These are phyloP conservation scores for Actinomortierella wolfii DNA, from an alignment of 371 early-diverging fungal genomes.

Conservation along the genomic window DNA sequence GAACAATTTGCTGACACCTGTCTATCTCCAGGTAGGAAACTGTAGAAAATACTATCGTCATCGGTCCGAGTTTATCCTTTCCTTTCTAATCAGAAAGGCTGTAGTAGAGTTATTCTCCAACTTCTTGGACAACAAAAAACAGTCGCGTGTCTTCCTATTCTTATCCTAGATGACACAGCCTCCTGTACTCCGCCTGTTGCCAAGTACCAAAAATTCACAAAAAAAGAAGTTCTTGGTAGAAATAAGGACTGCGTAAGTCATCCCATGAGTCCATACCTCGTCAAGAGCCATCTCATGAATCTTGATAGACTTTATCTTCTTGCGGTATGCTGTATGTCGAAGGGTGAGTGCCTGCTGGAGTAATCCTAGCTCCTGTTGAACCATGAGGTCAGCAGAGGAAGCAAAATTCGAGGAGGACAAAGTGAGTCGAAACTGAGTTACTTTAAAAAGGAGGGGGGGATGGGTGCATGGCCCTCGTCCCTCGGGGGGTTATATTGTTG, in stretches of 20 bases:
- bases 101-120: too few species aligned
- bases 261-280: slow-evolving; percentile 14
- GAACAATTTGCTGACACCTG: too few species aligned
- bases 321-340: slow-evolving; percentile 34
- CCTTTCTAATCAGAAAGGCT: too few species aligned
- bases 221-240: neutral
- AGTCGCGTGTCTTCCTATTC: too few species aligned
- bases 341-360: slow-evolving; percentile 30
- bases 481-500: neutral
- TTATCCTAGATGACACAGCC: too few species aligned
- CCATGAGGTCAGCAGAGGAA: neutral
- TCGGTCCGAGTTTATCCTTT: too few species aligned
- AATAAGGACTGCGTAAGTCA: slow-evolving; percentile 1
- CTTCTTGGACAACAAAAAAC: too few species aligned
- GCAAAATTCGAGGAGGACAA: neutral
- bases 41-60: too few species aligned
- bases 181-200: too few species aligned
- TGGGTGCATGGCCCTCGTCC: neutral
- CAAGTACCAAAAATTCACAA: neutral
- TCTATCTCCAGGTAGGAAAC: too few species aligned
- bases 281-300: slow-evolving; percentile 36
- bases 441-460: too few species aligned
- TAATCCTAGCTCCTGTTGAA: slow-evolving; percentile 31
- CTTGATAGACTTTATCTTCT: slow-evolving; percentile 36
- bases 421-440: too few species aligned